These are phyloP conservation scores for Oryza glaberrima DNA, from an alignment of 176 grass and related monocot species.

Conservation along the genomic window DNA sequence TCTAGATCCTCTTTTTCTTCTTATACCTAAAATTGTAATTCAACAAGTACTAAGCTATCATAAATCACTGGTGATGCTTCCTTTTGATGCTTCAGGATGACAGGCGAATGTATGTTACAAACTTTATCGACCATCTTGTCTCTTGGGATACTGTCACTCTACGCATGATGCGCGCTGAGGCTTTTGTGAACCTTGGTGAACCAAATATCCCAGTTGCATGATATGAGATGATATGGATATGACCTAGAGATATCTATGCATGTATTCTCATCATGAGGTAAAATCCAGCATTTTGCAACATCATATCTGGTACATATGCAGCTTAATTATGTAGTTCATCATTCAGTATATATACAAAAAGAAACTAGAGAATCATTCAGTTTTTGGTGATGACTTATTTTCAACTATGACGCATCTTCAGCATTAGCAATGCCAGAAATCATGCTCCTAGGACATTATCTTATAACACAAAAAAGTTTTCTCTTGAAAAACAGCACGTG, in stretches of 20 bases:
- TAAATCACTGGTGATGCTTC: constrained; percentile 16
- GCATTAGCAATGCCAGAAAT: constrained; percentile 1
- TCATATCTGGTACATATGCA: not conserved
- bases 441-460: not conserved
- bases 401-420: not conserved
- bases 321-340: constrained; percentile 1
- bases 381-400: not conserved
- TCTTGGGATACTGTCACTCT: constrained; percentile 85
- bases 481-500: constrained; percentile 7
- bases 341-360: constrained; percentile 15
- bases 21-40: not conserved
- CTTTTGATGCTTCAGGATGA: constrained; percentile 69
- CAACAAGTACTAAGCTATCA: not conserved
- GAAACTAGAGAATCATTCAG: not conserved
- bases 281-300: constrained; percentile 16
- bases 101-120: constrained; percentile 60
- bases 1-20: not conserved
- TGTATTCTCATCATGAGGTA: constrained; percentile 31
- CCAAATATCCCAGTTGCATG: constrained; percentile 82
- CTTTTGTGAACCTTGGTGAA: constrained; percentile 96
- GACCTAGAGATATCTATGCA: not conserved
- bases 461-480: not conserved
- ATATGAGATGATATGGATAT: constrained; percentile 28
- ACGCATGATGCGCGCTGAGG: constrained; percentile 84
- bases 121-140: constrained; percentile 81